Percentiles rank a stretch among this genome's conserved stretches.
These are phyloP conservation scores for Croton setiger DNA, from an alignment of 441 rosid species.

Conservation along the genomic window DNA sequence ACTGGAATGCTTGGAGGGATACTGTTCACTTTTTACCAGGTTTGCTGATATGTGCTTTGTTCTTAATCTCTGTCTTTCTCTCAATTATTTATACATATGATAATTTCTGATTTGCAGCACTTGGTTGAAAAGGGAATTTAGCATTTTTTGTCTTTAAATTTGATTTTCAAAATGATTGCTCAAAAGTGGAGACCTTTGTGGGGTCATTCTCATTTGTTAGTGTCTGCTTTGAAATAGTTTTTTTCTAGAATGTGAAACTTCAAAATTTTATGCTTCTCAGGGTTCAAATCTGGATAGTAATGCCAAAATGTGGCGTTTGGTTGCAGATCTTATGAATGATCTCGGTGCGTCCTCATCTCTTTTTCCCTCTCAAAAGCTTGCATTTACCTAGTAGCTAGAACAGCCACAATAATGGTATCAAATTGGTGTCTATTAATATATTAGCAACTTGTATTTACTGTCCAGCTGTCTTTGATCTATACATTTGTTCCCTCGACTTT, in stretches of 20 bases:
- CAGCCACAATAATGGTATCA: neutral
- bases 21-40: slow-evolving; percentile 92
- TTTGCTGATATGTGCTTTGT: slow-evolving; percentile 20
- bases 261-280: slow-evolving; percentile 36
- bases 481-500: neutral
- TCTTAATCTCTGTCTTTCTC: neutral
- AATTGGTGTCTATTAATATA: neutral
- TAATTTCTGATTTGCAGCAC: neutral
- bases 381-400: neutral
- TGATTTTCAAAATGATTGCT: neutral
- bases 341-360: slow-evolving; percentile 50
- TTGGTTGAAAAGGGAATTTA: neutral
- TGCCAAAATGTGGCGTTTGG: slow-evolving; percentile 98
- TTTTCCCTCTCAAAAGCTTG: neutral
- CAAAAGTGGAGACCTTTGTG: neutral
- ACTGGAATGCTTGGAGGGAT: slow-evolving; percentile 98
- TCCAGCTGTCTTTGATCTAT: neutral
- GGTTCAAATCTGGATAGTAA: slow-evolving; percentile 90
- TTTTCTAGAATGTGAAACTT: slow-evolving; percentile 13
- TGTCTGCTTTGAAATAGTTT: neutral
- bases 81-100: no score
- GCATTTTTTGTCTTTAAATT: neutral
- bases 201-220: neutral
- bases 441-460: neutral
- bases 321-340: slow-evolving; percentile 95